Percentiles rank a stretch among this genome's conserved stretches.
Conservation (phyloP, 139 green algal genomes). For the Chlorella sp. region DNA sequence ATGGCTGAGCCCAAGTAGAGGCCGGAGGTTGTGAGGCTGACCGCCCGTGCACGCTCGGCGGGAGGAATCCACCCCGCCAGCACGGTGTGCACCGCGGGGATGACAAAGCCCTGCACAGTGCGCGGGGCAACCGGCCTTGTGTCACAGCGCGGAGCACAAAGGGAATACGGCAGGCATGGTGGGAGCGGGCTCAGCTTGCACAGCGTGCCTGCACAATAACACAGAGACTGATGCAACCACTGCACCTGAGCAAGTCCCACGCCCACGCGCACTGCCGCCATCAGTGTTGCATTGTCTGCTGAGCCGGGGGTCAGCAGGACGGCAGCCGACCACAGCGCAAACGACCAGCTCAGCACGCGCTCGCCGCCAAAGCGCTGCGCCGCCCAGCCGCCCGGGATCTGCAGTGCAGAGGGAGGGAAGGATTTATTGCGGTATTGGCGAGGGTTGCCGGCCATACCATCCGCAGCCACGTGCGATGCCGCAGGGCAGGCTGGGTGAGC, state of each 20-base stretch:
- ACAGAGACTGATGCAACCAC: neutral
- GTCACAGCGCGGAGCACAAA: neutral
- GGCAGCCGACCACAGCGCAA: constrained; percentile 80
- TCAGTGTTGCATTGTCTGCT: constrained; percentile 3
- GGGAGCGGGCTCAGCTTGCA: too few relatives aligned
- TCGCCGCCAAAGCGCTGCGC: constrained; percentile 90
- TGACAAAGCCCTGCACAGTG: constrained; percentile 80
- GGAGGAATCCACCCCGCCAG: constrained; percentile 85
- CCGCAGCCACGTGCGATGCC: too few relatives aligned
- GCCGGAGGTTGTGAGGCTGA: constrained; percentile 94
- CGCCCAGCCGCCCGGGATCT: constrained; percentile 94
- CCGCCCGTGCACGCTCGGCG: constrained; percentile 83
- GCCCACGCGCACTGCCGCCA: constrained; percentile 64
- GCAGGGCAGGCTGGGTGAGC: too few relatives aligned
- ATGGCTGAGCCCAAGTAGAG: constrained; percentile 97
- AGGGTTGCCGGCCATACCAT: too few relatives aligned
- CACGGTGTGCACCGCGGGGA: constrained; percentile 88
- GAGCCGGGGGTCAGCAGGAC: constrained; percentile 80
- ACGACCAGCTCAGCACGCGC: constrained; percentile 81
- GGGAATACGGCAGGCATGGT: too few relatives aligned
- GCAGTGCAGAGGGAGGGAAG: neutral
- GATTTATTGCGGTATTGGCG: too few relatives aligned
- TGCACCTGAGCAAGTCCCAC: constrained; percentile 83
- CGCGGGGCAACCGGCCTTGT: neutral
- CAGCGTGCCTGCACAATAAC: neutral